Conservation (phyloP, 2,329 filamentous ascomycete genomes). For the Sporothrix variecibatus region DNA sequence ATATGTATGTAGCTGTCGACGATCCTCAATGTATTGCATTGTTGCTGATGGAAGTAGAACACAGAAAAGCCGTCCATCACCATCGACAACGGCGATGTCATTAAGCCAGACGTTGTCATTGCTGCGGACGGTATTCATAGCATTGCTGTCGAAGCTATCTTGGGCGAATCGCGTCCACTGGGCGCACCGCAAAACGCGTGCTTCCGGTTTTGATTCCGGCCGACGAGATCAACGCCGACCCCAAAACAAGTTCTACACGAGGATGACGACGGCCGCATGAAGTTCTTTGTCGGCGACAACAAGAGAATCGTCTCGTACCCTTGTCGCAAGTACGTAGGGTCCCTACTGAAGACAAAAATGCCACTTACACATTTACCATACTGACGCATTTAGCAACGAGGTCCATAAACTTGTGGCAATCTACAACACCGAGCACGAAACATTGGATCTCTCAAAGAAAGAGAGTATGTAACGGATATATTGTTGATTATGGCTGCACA, state of each 20-base stretch:
- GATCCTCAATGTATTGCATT: not conserved
- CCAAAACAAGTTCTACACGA: constrained; percentile 6
- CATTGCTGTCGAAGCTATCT: constrained; percentile 10
- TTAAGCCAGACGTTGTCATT: not conserved
- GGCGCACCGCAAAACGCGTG: constrained; percentile 10
- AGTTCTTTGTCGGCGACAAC: constrained; percentile 16
- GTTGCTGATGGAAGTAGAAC: not conserved
- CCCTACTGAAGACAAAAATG: no score
- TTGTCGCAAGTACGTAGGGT: constrained; percentile 1
- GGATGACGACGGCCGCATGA: constrained; percentile 10
- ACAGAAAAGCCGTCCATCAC: constrained; percentile 1
- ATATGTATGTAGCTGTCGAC: constrained; percentile 1
- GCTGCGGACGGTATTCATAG: constrained; percentile 10
- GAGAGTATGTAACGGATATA: not conserved
- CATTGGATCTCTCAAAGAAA: constrained; percentile 10
- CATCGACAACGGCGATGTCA: not conserved
- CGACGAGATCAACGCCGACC: constrained; percentile 13
- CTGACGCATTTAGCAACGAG: not conserved
- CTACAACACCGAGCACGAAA: constrained; percentile 12
- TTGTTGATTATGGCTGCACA: not conserved
- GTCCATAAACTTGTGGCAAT: constrained; percentile 14
- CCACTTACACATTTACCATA: not conserved
- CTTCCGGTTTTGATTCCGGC: constrained; percentile 14
- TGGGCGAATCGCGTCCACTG: not conserved
- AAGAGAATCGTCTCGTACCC: constrained; percentile 16